Percentiles rank a stretch among this genome's conserved stretches.
These are phyloP conservation scores for Leccinum olivaceopallidum DNA, from an alignment of 768 basidiomycete genomes.

Conservation along the genomic window DNA sequence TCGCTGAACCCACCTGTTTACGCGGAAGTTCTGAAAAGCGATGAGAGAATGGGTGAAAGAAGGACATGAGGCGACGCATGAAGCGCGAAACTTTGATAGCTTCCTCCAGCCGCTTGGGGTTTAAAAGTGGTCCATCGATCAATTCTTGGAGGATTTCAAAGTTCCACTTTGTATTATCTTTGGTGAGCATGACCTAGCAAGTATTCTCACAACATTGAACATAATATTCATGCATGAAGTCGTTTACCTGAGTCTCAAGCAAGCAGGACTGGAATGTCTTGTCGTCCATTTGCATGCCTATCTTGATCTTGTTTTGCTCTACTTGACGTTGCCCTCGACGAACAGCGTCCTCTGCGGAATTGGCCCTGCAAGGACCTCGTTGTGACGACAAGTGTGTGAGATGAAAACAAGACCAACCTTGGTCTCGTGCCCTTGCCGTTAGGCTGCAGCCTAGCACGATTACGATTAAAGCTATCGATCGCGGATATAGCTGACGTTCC, in stretches of 20 bases:
- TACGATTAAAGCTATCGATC: constrained; percentile 94
- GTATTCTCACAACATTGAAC: not conserved
- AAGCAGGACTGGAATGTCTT: constrained; percentile 82
- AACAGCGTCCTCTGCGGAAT: constrained; percentile 82
- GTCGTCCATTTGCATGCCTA: constrained; percentile 95
- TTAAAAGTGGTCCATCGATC: constrained; percentile 89
- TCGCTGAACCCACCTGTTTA: constrained; percentile 49
- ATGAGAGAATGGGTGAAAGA: constrained; percentile 89
- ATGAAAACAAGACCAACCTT: constrained; percentile 44
- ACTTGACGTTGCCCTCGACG: constrained; percentile 88
- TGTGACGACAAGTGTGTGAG: not conserved
- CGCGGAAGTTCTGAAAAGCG: constrained; percentile 83
- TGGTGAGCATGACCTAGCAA: constrained; percentile 76
- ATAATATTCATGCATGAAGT: not conserved
- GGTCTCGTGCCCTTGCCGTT: constrained; percentile 58
- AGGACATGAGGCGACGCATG: constrained; percentile 85
- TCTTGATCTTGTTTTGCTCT: constrained; percentile 85
- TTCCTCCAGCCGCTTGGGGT: constrained; percentile 91
- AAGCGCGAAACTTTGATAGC: constrained; percentile 89
- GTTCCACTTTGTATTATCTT: constrained; percentile 91
- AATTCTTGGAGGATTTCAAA: constrained; percentile 86
- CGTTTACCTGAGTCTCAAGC: constrained; percentile 78
- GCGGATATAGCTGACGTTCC: constrained; percentile 84
- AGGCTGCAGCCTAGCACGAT: constrained; percentile 70
- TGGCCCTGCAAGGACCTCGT: constrained; percentile 48